Evolutionary conservation across 129 eudicot genomes (phyloP).

Genomic region (Scalesia atractyloides): DNA sequence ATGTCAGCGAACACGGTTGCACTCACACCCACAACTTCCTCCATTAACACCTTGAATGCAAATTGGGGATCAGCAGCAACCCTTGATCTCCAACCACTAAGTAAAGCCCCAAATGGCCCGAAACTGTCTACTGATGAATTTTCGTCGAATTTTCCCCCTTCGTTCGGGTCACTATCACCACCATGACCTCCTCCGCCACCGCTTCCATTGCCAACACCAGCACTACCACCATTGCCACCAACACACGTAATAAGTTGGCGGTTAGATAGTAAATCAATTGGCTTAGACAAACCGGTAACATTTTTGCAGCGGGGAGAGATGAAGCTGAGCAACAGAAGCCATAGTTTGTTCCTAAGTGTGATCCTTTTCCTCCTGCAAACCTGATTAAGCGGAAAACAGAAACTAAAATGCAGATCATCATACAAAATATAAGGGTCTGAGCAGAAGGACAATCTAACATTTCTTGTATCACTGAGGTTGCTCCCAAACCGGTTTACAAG

Average conservation of each 20-base stretch:
- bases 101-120: slow-evolving; percentile 39
- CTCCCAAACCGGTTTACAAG: no score
- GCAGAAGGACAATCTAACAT: no score
- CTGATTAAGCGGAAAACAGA: background rate
- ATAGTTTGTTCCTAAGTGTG: slow-evolving; percentile 5
- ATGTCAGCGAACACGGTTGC: slow-evolving; percentile 78
- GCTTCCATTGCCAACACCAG: slow-evolving; percentile 20
- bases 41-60: slow-evolving; percentile 40
- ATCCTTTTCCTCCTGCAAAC: no score
- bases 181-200: slow-evolving; percentile 17
- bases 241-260: slow-evolving; percentile 16
- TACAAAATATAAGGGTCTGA: no score
- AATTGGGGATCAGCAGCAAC: slow-evolving; percentile 47
- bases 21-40: slow-evolving; percentile 42
- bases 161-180: slow-evolving; percentile 13
- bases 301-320: slow-evolving; percentile 32
- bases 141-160: slow-evolving; percentile 44
- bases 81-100: slow-evolving; percentile 40
- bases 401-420: no score
- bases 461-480: no score
- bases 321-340: slow-evolving; percentile 46
- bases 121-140: slow-evolving; percentile 22
- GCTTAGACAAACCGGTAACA: slow-evolving; percentile 5
- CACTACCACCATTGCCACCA: slow-evolving; percentile 16
- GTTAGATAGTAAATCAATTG: slow-evolving; percentile 13